Base-by-base conservation (phyloP, 2,329 filamentous ascomycete species). In the Bipolaris victoriae region DNA sequence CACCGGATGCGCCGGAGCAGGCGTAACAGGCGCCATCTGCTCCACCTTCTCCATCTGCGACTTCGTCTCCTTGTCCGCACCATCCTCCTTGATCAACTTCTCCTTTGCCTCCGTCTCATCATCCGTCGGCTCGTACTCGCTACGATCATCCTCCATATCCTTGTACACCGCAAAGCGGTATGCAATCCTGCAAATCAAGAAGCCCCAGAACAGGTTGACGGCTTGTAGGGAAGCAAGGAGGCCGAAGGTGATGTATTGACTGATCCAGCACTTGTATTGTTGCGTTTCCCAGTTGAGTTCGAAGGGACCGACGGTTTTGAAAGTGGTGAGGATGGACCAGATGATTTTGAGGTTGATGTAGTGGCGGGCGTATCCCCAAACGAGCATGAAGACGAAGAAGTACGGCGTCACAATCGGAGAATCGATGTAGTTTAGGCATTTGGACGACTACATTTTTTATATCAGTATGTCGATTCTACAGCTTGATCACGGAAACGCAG, bases 281-380 rank as follows among this genome's bases (percentile, higher is more conserved):
- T 88, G 81, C 0, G 84, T 85, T 51, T 84, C 87, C 90, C 90
- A 94, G 80, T 93, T 85, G 60, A 94, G 80, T 70, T 87, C 86
- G 74, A 86, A 93, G 40, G 90, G 88, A 0, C 90, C 90, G 55
- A 93, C 81, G 40, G 88, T 91, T 67, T 83, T 81, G 79, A 91
- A 92, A 71, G 92, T 86, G 67, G 87, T 90, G 69, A 92, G 85
- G 59, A 92, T 84, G 35, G 89, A 90, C 77, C 81, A 87, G 70
- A 95, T 83, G 76, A 95, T 92, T 70, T 83, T 82, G 49, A 94
- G 83, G 79, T 94, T 94, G 73, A 92, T 82, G 78, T 88, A 91
- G 79, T 98, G 93, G 53, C 93, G 91, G 62, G 94, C 81, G 81
- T 98, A 97, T 71, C 92, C 87, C 93, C 93, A 98, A 59, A 89